A percentile compares a stretch with the other conserved stretches of the same genome.
phyloP scores from a whole-genome alignment of 306 rosid genomes.

The Lathyrus tuberosus region DNA sequence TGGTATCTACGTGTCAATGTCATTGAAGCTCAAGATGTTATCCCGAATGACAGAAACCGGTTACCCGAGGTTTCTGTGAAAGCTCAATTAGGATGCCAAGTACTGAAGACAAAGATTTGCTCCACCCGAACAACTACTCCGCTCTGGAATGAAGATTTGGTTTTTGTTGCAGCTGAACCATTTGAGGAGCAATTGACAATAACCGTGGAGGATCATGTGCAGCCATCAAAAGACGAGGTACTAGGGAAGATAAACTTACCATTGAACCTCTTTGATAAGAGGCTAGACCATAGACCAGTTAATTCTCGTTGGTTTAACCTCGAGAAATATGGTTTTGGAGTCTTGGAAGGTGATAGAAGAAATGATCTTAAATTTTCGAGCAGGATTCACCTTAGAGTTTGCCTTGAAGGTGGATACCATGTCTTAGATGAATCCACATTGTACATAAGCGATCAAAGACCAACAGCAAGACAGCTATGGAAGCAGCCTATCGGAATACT shows the following conservation, averaged over 20 bases:
- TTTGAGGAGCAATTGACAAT: conserved; percentile 74
- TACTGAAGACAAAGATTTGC: conserved; percentile 65
- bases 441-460: conserved; percentile 80
- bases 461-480: conserved; percentile 89
- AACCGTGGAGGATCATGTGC: conserved; percentile 72
- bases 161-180: conserved; percentile 90
- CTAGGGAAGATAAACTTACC: conserved; percentile 76
- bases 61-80: conserved; percentile 70
- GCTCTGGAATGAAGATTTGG: conserved; percentile 81
- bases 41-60: conserved; percentile 63
- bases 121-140: conserved; percentile 60
- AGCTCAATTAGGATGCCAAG: conserved; percentile 81
- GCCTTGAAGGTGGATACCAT: conserved; percentile 96
- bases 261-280: conserved; percentile 61
- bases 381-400: conserved; percentile 76
- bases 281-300: conserved; percentile 78
- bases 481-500: conserved; percentile 77
- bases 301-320: conserved; percentile 87
- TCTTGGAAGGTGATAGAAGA: conserved; percentile 69
- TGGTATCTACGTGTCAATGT: conserved; percentile 84
- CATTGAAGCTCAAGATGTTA: conserved; percentile 85
- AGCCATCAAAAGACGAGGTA: conserved; percentile 71
- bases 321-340: conserved; percentile 73
- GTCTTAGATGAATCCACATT: conserved; percentile 84
- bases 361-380: conserved; percentile 79